Percentiles rank a stretch among this genome's conserved stretches.
phyloP scores from a whole-genome alignment of 139 green algal species.

The Chlorella sp. region DNA sequence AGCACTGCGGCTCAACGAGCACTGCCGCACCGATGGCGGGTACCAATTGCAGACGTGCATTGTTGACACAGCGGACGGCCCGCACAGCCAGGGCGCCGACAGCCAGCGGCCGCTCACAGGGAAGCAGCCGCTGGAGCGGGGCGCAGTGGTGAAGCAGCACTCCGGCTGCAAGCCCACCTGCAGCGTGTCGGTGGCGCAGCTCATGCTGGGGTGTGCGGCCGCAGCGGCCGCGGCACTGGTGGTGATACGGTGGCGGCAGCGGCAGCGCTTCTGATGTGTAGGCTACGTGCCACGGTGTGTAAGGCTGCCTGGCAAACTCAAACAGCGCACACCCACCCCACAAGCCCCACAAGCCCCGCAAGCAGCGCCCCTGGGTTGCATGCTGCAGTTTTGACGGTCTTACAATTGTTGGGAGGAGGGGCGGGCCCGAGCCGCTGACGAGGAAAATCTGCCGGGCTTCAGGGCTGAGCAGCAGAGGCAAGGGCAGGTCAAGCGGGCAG shows the following conservation, averaged over 20 bases:
- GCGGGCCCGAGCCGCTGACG: no score
- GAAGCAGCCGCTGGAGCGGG: background rate
- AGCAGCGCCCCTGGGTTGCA: no score
- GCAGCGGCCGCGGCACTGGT: background rate
- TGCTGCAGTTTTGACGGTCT: no score
- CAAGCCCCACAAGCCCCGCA: no score
- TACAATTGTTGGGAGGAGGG: no score
- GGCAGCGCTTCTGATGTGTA: background rate
- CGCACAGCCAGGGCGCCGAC: background rate
- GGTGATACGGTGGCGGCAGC: constrained; percentile 1
- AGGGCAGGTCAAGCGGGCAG: no score
- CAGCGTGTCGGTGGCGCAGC: background rate
- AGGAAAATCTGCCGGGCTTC: no score
- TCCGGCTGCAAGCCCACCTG: background rate
- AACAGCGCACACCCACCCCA: no score
- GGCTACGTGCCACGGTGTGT: no score
- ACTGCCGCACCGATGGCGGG: constrained; percentile 12
- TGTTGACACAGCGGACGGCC: background rate
- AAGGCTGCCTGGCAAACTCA: no score
- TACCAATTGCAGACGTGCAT: constrained; percentile 4
- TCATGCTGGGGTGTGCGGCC: background rate
- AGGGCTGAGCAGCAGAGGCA: no score
- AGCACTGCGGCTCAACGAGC: constrained; percentile 24
- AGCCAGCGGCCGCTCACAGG: background rate
- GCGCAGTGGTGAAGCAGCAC: background rate